phyloP scores from a whole-genome alignment of 352 stramenopile genomes.

The Globisporangium cystogenes region DNA sequence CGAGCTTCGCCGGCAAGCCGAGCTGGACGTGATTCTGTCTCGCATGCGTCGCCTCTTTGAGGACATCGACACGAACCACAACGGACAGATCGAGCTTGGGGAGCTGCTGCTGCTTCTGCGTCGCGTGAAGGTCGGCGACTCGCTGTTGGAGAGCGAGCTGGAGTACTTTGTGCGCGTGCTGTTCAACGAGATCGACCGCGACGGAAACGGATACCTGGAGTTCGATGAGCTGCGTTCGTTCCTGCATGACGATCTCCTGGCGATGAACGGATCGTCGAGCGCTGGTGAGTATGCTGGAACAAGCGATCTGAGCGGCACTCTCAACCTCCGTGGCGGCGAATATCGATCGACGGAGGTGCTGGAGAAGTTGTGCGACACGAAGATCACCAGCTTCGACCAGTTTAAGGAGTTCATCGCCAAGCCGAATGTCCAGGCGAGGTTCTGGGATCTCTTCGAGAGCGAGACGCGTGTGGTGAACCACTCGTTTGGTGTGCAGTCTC shows the following conservation, averaged over 20 bases:
- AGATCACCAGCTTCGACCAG: slow-evolving; percentile 36
- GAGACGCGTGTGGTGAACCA: slow-evolving; percentile 45
- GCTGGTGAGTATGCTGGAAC: slow-evolving; percentile 30
- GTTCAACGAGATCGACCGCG: slow-evolving; percentile 92
- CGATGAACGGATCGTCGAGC: slow-evolving; percentile 8
- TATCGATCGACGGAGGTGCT: slow-evolving; percentile 61
- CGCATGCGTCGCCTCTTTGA: slow-evolving; percentile 61
- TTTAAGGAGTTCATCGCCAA: slow-evolving; percentile 44
- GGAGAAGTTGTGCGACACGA: slow-evolving; percentile 50
- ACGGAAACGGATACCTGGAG: slow-evolving; percentile 88
- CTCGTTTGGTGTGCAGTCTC: slow-evolving; percentile 32
- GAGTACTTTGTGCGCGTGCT: slow-evolving; percentile 56
- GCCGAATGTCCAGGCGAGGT: slow-evolving; percentile 36
- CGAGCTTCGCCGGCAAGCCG: slow-evolving; percentile 38
- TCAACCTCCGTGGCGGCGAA: slow-evolving; percentile 65
- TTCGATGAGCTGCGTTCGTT: slow-evolving; percentile 93
- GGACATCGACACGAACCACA: slow-evolving; percentile 65
- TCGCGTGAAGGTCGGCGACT: slow-evolving; percentile 59
- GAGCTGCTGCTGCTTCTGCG: slow-evolving; percentile 58
- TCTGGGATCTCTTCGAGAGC: slow-evolving; percentile 58
- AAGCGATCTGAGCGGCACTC: slow-evolving; percentile 40
- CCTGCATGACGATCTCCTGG: slow-evolving; percentile 43
- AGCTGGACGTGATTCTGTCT: slow-evolving; percentile 46
- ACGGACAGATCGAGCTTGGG: slow-evolving; percentile 54
- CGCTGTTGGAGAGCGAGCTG: slow-evolving; percentile 56